A percentile compares a stretch with the other conserved stretches of the same genome.
phyloP scores from a whole-genome alignment of 106 monocot species.

The Platanthera guangdongensis region DNA sequence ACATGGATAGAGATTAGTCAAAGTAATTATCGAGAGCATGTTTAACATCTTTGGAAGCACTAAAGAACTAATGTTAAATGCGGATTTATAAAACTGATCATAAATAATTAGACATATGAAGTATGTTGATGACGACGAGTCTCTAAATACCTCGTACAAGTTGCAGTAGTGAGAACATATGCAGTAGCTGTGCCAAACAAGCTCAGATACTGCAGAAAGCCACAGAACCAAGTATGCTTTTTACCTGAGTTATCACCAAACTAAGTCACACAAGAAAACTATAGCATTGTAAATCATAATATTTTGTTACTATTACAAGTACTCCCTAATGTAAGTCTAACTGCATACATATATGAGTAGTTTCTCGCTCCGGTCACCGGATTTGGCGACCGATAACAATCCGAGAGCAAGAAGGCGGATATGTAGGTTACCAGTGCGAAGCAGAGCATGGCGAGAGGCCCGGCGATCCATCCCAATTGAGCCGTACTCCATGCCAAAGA shows the following conservation, averaged over 20 bases:
- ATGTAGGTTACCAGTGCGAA: slow-evolving; percentile 51
- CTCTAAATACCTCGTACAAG: slow-evolving; percentile 37
- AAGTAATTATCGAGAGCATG: no score
- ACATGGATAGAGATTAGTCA: no score
- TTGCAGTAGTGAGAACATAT: slow-evolving; percentile 53
- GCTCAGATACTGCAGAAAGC: slow-evolving; percentile 41
- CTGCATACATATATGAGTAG: slow-evolving; percentile 16
- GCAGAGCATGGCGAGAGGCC: slow-evolving; percentile 40
- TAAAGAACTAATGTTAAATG: no score
- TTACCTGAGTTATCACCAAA: slow-evolving; percentile 28
- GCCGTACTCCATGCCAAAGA: slow-evolving; percentile 75
- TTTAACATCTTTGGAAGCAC: no score
- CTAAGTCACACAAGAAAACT: slow-evolving; percentile 1
- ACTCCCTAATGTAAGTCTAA: slow-evolving; percentile 16
- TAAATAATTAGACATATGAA: no score
- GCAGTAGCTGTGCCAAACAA: slow-evolving; percentile 44
- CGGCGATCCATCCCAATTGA: slow-evolving; percentile 56
- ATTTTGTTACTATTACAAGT: not conserved
- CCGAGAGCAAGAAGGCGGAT: slow-evolving; percentile 12
- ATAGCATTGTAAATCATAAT: not conserved
- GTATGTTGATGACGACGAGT: not conserved
- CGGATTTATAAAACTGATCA: no score
- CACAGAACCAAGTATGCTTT: slow-evolving; percentile 40
- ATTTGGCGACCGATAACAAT: slow-evolving; percentile 19
- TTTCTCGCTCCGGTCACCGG: slow-evolving; percentile 13